Percentiles rank a stretch among this genome's conserved stretches.
phyloP scores from a whole-genome alignment of 768 basidiomycete genomes.

The Epithele typhae region DNA sequence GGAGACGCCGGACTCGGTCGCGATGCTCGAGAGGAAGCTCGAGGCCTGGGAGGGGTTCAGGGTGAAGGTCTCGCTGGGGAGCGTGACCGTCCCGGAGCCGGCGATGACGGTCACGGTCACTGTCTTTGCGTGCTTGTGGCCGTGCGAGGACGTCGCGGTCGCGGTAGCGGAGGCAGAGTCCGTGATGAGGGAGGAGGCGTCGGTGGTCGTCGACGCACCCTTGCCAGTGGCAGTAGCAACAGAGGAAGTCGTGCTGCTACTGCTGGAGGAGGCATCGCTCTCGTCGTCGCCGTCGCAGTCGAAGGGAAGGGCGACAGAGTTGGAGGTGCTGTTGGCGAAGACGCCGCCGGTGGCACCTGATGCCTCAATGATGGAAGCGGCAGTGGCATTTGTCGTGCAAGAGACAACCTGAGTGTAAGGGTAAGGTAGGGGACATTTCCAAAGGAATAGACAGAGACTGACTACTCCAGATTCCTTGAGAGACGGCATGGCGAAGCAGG shows the following conservation, averaged over 20 bases:
- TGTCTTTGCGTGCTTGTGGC: constrained; percentile 19
- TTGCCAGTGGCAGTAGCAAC: background rate
- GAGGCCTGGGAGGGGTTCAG: constrained; percentile 40
- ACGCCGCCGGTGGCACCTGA: constrained; percentile 44
- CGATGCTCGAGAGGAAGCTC: constrained; percentile 35
- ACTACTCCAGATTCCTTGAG: constrained; percentile 42
- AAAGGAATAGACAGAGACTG: constrained; percentile 14
- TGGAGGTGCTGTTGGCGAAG: constrained; percentile 23
- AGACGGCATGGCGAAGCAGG: constrained; percentile 52
- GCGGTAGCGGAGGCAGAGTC: constrained; percentile 27
- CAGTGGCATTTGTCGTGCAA: constrained; percentile 50
- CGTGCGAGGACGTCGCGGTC: constrained; percentile 18
- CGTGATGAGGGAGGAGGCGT: background rate
- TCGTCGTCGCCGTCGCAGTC: constrained; percentile 9
- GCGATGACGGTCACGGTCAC: constrained; percentile 17
- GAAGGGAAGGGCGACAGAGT: constrained; percentile 19
- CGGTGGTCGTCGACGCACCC: background rate
- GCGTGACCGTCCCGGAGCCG: constrained; percentile 13
- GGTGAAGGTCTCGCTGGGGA: constrained; percentile 34
- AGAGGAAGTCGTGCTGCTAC: background rate
- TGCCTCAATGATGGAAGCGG: constrained; percentile 39
- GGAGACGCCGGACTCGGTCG: constrained; percentile 17
- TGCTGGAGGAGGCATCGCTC: background rate
- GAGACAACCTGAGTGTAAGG: constrained; percentile 34
- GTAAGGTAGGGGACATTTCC: background rate